Conservation (phyloP, 176 grass and related monocot species). For the Hyparrhenia diplandra region DNA sequence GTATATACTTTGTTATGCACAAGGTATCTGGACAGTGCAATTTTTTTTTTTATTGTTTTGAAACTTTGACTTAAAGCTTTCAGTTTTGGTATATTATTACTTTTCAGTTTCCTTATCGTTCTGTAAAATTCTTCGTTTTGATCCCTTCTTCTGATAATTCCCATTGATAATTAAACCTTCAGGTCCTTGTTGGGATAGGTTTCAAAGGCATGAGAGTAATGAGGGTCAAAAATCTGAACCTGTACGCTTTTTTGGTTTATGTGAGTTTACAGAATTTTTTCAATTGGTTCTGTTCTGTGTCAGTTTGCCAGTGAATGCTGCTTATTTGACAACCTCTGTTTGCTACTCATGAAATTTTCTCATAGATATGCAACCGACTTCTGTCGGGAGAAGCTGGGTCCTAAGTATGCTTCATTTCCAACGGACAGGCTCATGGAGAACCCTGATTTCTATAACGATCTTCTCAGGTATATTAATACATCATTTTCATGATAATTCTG, state of each 20-base stretch:
- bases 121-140: not conserved
- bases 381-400: conserved; percentile 84
- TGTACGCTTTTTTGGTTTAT: conserved; percentile 99
- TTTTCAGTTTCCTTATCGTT: not conserved
- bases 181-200: conserved; percentile 93
- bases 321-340: not conserved
- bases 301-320: not conserved
- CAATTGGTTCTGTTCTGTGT: not conserved
- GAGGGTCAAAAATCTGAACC: conserved; percentile 75
- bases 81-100: not conserved
- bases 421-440: conserved; percentile 52
- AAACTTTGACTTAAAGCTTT: not conserved
- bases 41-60: not conserved
- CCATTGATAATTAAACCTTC: conserved; percentile 28
- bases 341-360: conserved; percentile 26
- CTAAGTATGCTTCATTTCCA: conserved; percentile 87
- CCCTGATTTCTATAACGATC: conserved; percentile 87
- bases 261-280: conserved; percentile 48
- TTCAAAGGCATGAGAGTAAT: conserved; percentile 88
- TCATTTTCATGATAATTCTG: not conserved
- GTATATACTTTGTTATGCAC: not conserved
- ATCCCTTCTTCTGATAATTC: conserved; percentile 4
- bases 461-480: conserved; percentile 60
- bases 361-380: conserved; percentile 79
- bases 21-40: not conserved